phyloP scores from a whole-genome alignment of 1,284 basidiomycete genomes.

The Thecaphora frezii region DNA sequence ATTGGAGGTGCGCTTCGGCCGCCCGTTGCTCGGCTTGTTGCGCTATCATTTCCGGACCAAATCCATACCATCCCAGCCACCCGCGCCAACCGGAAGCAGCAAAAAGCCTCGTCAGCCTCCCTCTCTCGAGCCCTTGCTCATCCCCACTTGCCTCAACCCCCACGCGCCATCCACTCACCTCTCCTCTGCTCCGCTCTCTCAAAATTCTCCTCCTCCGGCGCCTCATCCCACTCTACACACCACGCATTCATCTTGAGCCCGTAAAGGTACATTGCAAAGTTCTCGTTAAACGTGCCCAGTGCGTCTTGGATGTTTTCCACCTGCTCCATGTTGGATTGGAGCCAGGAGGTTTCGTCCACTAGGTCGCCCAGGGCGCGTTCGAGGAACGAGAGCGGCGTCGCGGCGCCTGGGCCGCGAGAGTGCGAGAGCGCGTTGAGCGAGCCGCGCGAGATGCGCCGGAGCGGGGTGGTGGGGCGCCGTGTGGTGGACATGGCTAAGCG shows the following conservation, averaged over 20 bases:
- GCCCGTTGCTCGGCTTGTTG: constrained; percentile 37
- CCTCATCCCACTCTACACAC: constrained; percentile 85
- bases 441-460: constrained; percentile 85
- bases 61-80: not conserved
- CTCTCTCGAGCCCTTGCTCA: too few species aligned
- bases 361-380: constrained; percentile 81
- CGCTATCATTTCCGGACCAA: constrained; percentile 8
- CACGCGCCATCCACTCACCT: constrained; percentile 13
- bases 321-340: constrained; percentile 74
- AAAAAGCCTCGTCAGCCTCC: too few species aligned
- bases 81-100: too few species aligned
- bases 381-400: constrained; percentile 82
- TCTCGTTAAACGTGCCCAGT: constrained; percentile 84
- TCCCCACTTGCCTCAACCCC: too few species aligned
- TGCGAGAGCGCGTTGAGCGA: constrained; percentile 77
- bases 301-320: constrained; percentile 74
- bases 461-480: constrained; percentile 67
- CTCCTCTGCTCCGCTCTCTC: constrained; percentile 35
- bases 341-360: constrained; percentile 78
- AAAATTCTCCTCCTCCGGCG: constrained; percentile 47
- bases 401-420: constrained; percentile 65
- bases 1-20: constrained; percentile 22
- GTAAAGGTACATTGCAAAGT: constrained; percentile 86
- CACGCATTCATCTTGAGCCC: constrained; percentile 91
- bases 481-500: constrained; percentile 24